Base-by-base conservation (phyloP, 1,284 basidiomycete species). In the Pseudozyma sp. region DNA sequence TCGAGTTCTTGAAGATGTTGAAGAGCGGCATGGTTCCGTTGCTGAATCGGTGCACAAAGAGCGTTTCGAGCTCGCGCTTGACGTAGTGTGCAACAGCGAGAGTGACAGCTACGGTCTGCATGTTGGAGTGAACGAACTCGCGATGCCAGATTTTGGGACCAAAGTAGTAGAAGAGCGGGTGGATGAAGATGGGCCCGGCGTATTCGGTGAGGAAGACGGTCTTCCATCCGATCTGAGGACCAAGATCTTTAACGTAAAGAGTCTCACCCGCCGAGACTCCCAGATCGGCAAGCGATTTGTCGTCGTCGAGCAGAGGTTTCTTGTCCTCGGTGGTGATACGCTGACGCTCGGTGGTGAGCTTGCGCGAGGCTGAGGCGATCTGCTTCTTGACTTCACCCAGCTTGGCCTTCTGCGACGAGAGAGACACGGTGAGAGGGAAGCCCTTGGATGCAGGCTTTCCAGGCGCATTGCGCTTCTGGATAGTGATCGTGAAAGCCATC, bases 11-110 rank as follows among this genome's bases (percentile, higher is more conserved):
- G 87, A 95, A 92, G 47, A 99, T 89, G 83, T 94, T 94, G 68
- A 85, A 85, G 62, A 92, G 86, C 1, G 96, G 97, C 91, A 99
- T 97, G 0, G 96, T 97, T 2, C 90, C 92, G 85, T 94, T 90
- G 35, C 94, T 97, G 88, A 99, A 99, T 17, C 93, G 91, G 55
- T 76, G 61, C n/a, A 85, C 88, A 61, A 96, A 97, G 10, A 96
- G 77, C 1, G 97, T 96, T 86, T 99, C 96, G 24, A 94, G 85
- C 84, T 97, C 94, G 48, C 96, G 91, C 87, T 99, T 99, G 68
- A 90, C 75, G 85, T 95, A 99, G 85, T 99, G 96, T 14, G 91
- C 81, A 81, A 97, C 87, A 37, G 94, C 89, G 73, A 97, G 88
- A 6, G 86, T 88, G 73, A 92, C 92, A 1, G 92, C 90, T 61